Percentiles rank a stretch among this genome's conserved stretches.
Evolutionary conservation across 2,329 filamentous ascomycete species (phyloP).

Genomic region (Fusarium goolgardi): DNA sequence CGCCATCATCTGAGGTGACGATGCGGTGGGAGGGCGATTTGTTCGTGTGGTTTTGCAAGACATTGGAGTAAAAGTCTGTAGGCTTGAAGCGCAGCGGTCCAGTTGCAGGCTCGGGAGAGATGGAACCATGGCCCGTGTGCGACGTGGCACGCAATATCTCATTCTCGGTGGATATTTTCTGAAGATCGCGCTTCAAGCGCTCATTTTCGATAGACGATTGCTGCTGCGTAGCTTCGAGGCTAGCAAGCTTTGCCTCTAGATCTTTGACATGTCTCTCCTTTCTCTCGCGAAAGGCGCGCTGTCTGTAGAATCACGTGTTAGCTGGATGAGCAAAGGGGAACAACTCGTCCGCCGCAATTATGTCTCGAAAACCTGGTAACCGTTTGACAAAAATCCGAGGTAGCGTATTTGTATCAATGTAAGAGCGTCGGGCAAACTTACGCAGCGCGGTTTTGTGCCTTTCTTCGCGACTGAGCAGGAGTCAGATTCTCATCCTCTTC

Average conservation of each 20-base stretch:
- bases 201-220: constrained; percentile 85
- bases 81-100: constrained; percentile 79
- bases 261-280: constrained; percentile 96
- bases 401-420: neutral
- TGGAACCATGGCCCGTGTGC: constrained; percentile 53
- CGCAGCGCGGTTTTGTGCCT: constrained; percentile 72
- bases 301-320: constrained; percentile 63
- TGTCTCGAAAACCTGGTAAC: neutral
- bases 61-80: constrained; percentile 75
- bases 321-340: constrained; percentile 1
- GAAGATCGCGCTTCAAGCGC: constrained; percentile 83
- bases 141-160: constrained; percentile 89
- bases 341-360: neutral
- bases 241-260: constrained; percentile 85
- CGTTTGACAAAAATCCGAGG: neutral
- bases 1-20: constrained; percentile 71
- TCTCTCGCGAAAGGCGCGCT: constrained; percentile 94
- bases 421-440: constrained; percentile 55
- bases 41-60: constrained; percentile 71
- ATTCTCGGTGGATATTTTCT: constrained; percentile 88
- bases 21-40: constrained; percentile 76
- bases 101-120: constrained; percentile 64
- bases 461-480: constrained; percentile 68
- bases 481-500: constrained; percentile 68
- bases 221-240: constrained; percentile 78